These are phyloP conservation scores for Fusarium palustre DNA, from an alignment of 2,329 filamentous ascomycete genomes.

Conservation along the genomic window DNA sequence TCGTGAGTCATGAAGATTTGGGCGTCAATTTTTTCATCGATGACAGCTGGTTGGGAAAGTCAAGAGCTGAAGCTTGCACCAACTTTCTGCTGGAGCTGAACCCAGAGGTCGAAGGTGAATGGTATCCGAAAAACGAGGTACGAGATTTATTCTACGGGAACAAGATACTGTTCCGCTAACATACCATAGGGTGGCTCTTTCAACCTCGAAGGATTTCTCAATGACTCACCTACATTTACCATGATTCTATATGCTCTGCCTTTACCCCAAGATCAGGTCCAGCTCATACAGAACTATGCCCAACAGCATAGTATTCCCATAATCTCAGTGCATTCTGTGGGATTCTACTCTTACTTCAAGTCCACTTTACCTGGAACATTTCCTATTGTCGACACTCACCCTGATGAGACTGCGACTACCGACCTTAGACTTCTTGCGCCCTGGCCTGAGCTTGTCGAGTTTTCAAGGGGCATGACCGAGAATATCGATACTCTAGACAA, in stretches of 20 bases:
- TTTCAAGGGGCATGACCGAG: constrained; percentile 73
- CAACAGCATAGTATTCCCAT: constrained; percentile 74
- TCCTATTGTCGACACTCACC: constrained; percentile 95
- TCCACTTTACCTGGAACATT: constrained; percentile 81
- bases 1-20: constrained; percentile 84
- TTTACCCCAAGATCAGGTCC: constrained; percentile 58
- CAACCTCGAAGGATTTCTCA: constrained; percentile 58
- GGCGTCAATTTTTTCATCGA: constrained; percentile 98
- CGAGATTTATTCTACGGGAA: background rate
- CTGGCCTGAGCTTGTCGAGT: constrained; percentile 83
- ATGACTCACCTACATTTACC: constrained; percentile 59
- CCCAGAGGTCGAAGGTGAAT: constrained; percentile 87
- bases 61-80: constrained; percentile 81
- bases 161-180: constrained; percentile 9
- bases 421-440: constrained; percentile 87
- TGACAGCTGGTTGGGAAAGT: constrained; percentile 78
- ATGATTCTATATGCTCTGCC: constrained; percentile 68
- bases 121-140: constrained; percentile 63
- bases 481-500: constrained; percentile 77
- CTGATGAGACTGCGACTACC: constrained; percentile 83
- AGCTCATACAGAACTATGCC: constrained; percentile 61
- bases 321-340: constrained; percentile 86
- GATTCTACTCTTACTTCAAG: constrained; percentile 93
- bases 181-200: constrained; percentile 46
- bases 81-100: constrained; percentile 88